phyloP scores from a whole-genome alignment of 495 filamentous ascomycete species.

The Penicillium cataractarum region DNA sequence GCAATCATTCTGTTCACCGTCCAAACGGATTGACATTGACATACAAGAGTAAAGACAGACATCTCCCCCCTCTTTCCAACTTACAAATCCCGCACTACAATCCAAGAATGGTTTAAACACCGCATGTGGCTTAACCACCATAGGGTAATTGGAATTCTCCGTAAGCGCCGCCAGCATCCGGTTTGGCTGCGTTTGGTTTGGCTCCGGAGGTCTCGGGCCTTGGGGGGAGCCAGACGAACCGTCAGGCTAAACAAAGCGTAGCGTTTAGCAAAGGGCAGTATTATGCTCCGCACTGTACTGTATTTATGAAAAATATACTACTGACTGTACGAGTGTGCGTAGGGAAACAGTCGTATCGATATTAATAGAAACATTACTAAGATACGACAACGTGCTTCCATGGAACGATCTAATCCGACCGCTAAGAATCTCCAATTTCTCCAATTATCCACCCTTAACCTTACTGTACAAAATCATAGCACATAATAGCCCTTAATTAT shows the following conservation, averaged over 20 bases:
- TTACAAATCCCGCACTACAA: background rate
- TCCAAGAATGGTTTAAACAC: background rate
- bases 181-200: background rate
- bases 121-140: background rate
- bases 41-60: background rate
- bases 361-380: background rate
- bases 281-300: background rate
- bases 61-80: background rate
- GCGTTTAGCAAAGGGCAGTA: no score
- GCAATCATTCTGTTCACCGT: background rate
- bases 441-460: background rate
- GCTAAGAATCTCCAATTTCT: background rate
- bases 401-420: background rate
- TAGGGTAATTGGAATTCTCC: background rate
- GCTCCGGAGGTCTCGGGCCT: slow-evolving; percentile 1
- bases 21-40: background rate
- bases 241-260: background rate
- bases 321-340: no score
- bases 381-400: slow-evolving; percentile 2
- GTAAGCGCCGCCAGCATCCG: slow-evolving; percentile 4
- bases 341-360: background rate
- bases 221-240: background rate
- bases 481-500: background rate
- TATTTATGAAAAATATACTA: background rate
- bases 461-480: background rate